A percentile compares a stretch with the other conserved stretches of the same genome.
These are phyloP conservation scores for Ogataea methanolica DNA, from an alignment of 805 yeast genomes.

Conservation along the genomic window DNA sequence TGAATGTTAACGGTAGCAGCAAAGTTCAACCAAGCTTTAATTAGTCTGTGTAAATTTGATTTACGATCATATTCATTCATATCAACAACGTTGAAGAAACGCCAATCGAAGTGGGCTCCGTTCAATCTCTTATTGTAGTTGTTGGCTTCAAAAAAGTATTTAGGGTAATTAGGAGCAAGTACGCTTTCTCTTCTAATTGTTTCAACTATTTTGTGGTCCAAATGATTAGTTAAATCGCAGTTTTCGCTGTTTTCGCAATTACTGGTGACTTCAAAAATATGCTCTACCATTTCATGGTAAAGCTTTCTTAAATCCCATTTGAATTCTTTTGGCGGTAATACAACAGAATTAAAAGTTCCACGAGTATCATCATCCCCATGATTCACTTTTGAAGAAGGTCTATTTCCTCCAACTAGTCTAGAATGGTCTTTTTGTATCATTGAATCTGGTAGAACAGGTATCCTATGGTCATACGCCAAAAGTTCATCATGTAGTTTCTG, in stretches of 20 bases:
- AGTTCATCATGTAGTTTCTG: constrained; percentile 3
- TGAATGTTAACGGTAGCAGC: constrained; percentile 37
- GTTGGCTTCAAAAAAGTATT: constrained; percentile 41
- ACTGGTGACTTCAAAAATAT: no score
- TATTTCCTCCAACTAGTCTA: constrained; percentile 2
- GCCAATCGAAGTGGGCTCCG: constrained; percentile 44
- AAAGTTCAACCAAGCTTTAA: constrained; percentile 52
- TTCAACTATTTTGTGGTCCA: constrained; percentile 7
- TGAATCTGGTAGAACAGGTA: not conserved
- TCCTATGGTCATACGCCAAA: constrained; percentile 1
- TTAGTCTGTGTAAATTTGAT: constrained; percentile 39
- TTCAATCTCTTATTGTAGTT: constrained; percentile 22
- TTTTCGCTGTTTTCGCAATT: not conserved
- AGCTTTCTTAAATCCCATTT: constrained; percentile 3
- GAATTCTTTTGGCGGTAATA: constrained; percentile 6
- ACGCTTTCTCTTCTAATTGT: constrained; percentile 3
- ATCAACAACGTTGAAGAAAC: constrained; percentile 33
- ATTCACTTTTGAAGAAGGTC: not conserved
- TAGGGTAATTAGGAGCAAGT: constrained; percentile 13
- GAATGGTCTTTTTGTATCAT: constrained; percentile 4
- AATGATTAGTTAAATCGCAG: not conserved
- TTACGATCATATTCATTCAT: constrained; percentile 18
- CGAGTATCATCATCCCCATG: not conserved
- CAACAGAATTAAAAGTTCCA: not conserved
- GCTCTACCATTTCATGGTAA: not conserved